Conservation (phyloP, 225 moss, liverwort and hornwort species). For the Marchantia polymorpha region DNA sequence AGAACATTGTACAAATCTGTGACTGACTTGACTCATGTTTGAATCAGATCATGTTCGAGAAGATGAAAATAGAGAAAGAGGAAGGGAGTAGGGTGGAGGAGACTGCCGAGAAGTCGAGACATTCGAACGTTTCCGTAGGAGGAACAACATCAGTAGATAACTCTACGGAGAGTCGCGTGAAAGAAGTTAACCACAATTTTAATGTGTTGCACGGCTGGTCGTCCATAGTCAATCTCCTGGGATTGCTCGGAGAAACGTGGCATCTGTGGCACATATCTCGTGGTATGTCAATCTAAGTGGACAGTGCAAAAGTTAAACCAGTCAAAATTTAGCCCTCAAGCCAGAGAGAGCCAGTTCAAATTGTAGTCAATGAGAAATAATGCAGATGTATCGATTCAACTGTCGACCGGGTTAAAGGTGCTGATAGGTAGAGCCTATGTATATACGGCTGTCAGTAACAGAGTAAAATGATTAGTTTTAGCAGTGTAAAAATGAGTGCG, state of each 20-base stretch:
- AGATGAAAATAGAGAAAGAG: slow-evolving; percentile 80
- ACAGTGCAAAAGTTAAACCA: too few species aligned
- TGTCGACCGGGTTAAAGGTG: too few species aligned
- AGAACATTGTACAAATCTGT: too few species aligned
- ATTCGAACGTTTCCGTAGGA: slow-evolving; percentile 19
- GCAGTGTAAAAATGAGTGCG: too few species aligned
- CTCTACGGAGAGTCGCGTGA: slow-evolving; percentile 31
- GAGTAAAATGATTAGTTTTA: too few species aligned
- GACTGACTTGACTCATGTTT: neutral
- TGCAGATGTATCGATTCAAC: too few species aligned
- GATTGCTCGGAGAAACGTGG: slow-evolving; percentile 65
- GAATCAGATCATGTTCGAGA: slow-evolving; percentile 78
- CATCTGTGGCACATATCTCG: slow-evolving; percentile 78
- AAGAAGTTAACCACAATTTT: slow-evolving; percentile 42
- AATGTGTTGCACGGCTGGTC: slow-evolving; percentile 56
- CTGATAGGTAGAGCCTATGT: too few species aligned
- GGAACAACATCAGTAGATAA: slow-evolving; percentile 16
- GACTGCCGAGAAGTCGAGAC: slow-evolving; percentile 28
- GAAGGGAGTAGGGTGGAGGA: slow-evolving; percentile 59
- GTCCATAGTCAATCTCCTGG: slow-evolving; percentile 62
- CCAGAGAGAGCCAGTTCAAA: too few species aligned
- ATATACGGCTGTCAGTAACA: too few species aligned
- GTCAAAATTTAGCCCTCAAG: too few species aligned
- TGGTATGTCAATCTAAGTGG: slow-evolving; percentile 44
- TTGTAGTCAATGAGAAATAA: too few species aligned